These are phyloP conservation scores for Neofusicoccum cordaticola DNA, from an alignment of 2,329 filamentous ascomycete genomes.

Conservation along the genomic window DNA sequence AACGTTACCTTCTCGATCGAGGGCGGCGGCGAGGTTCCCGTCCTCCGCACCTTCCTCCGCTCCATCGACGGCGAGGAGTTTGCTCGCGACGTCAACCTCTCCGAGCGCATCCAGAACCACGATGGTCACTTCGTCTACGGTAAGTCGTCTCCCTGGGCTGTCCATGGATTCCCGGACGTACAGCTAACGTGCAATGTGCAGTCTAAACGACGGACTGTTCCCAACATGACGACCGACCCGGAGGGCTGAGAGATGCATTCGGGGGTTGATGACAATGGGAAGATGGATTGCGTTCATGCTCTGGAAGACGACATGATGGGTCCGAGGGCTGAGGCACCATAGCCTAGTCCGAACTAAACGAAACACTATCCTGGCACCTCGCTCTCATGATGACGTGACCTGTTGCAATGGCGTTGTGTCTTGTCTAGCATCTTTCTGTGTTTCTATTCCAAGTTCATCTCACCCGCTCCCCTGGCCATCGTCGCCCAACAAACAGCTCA, in stretches of 20 bases:
- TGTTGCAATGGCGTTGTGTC: background rate
- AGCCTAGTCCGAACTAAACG: slow-evolving; percentile 1
- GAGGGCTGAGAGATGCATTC: slow-evolving; percentile 8
- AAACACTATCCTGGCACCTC: background rate
- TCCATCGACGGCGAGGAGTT: slow-evolving; percentile 43
- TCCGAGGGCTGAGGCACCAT: slow-evolving; percentile 1
- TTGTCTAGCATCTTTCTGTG: background rate
- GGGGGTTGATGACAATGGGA: background rate
- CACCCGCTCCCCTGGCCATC: background rate
- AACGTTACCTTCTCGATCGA: slow-evolving; percentile 51
- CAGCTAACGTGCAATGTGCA: background rate
- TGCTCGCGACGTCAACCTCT: slow-evolving; percentile 53
- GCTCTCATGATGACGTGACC: background rate
- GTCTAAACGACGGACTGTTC: slow-evolving; percentile 7
- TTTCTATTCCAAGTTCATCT: background rate
- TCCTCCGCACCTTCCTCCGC: slow-evolving; percentile 52
- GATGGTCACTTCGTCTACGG: slow-evolving; percentile 46
- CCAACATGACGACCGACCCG: background rate
- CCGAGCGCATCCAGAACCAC: slow-evolving; percentile 54
- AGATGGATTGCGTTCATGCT: slow-evolving; percentile 6
- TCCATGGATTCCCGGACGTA: background rate
- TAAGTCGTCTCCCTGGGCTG: slow-evolving; percentile 20
- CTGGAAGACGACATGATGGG: slow-evolving; percentile 10
- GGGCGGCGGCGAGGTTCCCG: slow-evolving; percentile 49
- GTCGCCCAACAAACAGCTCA: slow-evolving; percentile 36